phyloP scores from a whole-genome alignment of 805 yeast species.

The Helenozyma baotianmanensis region DNA sequence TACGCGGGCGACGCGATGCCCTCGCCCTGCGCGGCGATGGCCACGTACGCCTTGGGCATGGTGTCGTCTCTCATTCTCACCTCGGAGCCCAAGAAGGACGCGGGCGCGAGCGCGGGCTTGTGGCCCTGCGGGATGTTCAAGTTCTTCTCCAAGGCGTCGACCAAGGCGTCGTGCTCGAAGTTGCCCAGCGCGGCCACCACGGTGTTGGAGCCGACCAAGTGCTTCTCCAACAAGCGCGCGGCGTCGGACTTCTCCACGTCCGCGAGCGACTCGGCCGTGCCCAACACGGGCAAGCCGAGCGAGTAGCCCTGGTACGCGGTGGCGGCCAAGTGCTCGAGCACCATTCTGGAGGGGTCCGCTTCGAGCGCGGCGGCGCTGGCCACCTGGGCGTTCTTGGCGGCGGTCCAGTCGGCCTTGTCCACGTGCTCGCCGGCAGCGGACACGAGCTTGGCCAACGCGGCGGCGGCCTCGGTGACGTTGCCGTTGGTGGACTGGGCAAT shows the following conservation, averaged over 20 bases:
- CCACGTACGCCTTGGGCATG: slow-evolving; percentile 71
- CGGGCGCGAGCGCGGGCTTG: slow-evolving; percentile 43
- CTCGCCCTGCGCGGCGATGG: slow-evolving; percentile 75
- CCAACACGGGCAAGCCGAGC: slow-evolving; percentile 68
- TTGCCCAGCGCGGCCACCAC: slow-evolving; percentile 73
- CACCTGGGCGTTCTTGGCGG: slow-evolving; percentile 44
- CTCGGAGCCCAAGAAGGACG: slow-evolving; percentile 79
- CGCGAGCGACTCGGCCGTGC: slow-evolving; percentile 63
- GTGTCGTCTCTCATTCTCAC: slow-evolving; percentile 87
- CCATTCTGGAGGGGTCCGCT: slow-evolving; percentile 49
- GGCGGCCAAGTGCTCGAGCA: slow-evolving; percentile 71
- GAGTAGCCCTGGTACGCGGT: slow-evolving; percentile 87
- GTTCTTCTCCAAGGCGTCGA: slow-evolving; percentile 55
- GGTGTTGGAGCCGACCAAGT: slow-evolving; percentile 58
- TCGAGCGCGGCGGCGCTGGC: slow-evolving; percentile 53
- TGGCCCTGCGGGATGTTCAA: slow-evolving; percentile 49
- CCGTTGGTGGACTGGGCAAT: slow-evolving; percentile 51
- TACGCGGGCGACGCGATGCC: slow-evolving; percentile 57
- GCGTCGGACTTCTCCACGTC: slow-evolving; percentile 58
- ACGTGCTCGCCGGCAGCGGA: slow-evolving; percentile 34
- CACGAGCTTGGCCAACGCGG: slow-evolving; percentile 43
- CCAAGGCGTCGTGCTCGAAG: slow-evolving; percentile 63
- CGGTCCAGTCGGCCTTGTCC: slow-evolving; percentile 43
- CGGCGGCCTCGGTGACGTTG: slow-evolving; percentile 48
- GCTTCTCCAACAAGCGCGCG: slow-evolving; percentile 48